These are phyloP conservation scores for Wickerhamiella sorbophila DNA, from an alignment of 805 yeast genomes.

Conservation along the genomic window DNA sequence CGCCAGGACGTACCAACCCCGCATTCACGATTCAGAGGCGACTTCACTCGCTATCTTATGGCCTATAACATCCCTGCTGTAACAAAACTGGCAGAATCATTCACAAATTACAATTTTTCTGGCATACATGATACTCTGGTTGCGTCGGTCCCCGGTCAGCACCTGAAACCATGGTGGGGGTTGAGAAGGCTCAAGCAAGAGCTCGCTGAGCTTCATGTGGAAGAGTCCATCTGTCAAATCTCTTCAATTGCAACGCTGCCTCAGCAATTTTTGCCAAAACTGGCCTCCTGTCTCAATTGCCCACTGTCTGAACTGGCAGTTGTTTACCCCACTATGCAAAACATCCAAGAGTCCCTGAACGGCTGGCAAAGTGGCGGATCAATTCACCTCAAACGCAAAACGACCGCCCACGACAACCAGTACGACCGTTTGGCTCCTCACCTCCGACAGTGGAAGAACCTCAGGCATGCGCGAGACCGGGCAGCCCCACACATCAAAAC, in stretches of 20 bases:
- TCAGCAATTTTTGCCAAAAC: constrained; percentile 4
- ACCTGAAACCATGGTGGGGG: constrained; percentile 14
- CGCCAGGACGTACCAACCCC: neutral
- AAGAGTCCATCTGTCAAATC: constrained; percentile 13
- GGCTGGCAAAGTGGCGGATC: constrained; percentile 39
- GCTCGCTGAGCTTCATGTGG: constrained; percentile 8
- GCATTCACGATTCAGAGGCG: constrained; percentile 16
- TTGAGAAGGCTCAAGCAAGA: constrained; percentile 11
- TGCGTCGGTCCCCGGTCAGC: constrained; percentile 23
- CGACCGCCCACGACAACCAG: constrained; percentile 25
- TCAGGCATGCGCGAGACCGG: constrained; percentile 21
- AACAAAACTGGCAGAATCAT: constrained; percentile 8
- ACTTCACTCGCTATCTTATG: constrained; percentile 17
- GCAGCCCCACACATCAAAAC: constrained; percentile 58
- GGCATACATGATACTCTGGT: constrained; percentile 13
- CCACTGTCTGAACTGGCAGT: constrained; percentile 27
- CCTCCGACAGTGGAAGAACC: constrained; percentile 34
- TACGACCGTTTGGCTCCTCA: constrained; percentile 30
- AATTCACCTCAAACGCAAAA: constrained; percentile 31
- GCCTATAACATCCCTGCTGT: constrained; percentile 14
- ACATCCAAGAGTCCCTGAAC: constrained; percentile 28
- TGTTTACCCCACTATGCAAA: constrained; percentile 33
- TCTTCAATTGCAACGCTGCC: constrained; percentile 22
- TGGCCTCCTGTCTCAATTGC: constrained; percentile 18
- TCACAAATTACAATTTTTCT: constrained; percentile 19